Evolutionary conservation across 2,329 filamentous ascomycete species (phyloP), one percentile per base, ranked within the genome.

Genomic region (Alternaria sp.): DNA sequence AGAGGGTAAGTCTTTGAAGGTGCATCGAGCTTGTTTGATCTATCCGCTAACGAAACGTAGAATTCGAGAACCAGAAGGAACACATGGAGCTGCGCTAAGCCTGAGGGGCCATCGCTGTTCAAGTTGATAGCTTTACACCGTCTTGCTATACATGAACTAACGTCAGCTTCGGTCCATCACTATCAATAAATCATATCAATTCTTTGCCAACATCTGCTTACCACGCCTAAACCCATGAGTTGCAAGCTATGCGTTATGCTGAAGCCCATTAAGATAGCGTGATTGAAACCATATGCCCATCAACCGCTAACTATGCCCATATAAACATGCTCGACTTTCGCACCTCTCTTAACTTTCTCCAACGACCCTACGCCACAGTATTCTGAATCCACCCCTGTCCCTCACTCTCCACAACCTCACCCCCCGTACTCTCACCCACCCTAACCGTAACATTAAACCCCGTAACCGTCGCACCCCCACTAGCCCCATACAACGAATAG

Each of bases 1-100:
- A 80, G 71, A 84, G 63, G 88, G 72, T 74, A 62, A 59, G 66
- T 59, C 1, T 21, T 36, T 2, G n/a, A 19, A 28, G 3, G 6
- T 3, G 2, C 23, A 13, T 8, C 28, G 2, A 8, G 6, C 3
- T 6, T n/a, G n/a, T 13, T 7, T 36, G 26, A 32, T 13, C 21
- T 8, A 52, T 2, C 49, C 19, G 8, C 60, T 62, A 55, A 62
- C 21, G 6, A 44, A 2, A 4, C 7, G 5, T 8, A 62, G 60
- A 62, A 15, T 62, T 62, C 8, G 40, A 62, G 26, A 44, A 44
- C 4, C 25, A 62, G 45, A 59, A 50, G 19, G 40, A 28, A 7
- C 56, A 36, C 19, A 19, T 32, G 12, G 60, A 62, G 26, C 15
- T 62, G 13, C 52, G 52, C 17, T 57, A 21, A 23, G 23, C 17